Evolutionary conservation across 805 yeast genomes (phyloP).

Genomic region (Candida andamanensis): DNA sequence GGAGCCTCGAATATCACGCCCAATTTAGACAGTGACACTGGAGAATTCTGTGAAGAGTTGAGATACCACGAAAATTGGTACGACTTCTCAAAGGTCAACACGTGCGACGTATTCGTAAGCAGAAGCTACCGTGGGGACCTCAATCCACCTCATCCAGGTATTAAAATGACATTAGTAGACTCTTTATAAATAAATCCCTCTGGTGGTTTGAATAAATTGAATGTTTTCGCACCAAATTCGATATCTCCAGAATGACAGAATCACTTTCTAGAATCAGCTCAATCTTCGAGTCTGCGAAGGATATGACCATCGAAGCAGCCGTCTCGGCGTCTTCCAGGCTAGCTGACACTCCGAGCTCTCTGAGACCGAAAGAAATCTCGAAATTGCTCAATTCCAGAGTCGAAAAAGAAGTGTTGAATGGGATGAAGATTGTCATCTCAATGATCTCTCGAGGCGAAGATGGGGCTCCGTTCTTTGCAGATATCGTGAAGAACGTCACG

Average conservation of each 20-base stretch:
- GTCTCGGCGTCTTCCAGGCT: slow-evolving; percentile 66
- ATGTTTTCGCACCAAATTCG: too few species aligned
- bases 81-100: too few species aligned
- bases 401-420: slow-evolving; percentile 46
- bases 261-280: slow-evolving; percentile 61
- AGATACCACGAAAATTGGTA: too few species aligned
- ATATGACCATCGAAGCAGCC: slow-evolving; percentile 77
- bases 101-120: too few species aligned
- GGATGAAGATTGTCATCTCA: slow-evolving; percentile 40
- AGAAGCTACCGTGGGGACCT: too few species aligned
- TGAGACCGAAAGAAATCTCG: slow-evolving; percentile 62
- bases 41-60: too few species aligned
- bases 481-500: slow-evolving; percentile 83
- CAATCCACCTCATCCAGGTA: too few species aligned
- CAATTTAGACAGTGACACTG: too few species aligned
- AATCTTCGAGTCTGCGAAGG: slow-evolving; percentile 75
- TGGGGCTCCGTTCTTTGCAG: slow-evolving; percentile 58
- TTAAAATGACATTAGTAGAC: too few species aligned
- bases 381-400: slow-evolving; percentile 61
- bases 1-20: too few species aligned
- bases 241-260: slow-evolving; percentile 26
- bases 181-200: too few species aligned
- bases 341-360: slow-evolving; percentile 56
- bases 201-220: too few species aligned
- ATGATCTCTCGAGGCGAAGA: slow-evolving; percentile 37